phyloP scores from a whole-genome alignment of 257 asterid genomes.

The Osmanthus fragrans region DNA sequence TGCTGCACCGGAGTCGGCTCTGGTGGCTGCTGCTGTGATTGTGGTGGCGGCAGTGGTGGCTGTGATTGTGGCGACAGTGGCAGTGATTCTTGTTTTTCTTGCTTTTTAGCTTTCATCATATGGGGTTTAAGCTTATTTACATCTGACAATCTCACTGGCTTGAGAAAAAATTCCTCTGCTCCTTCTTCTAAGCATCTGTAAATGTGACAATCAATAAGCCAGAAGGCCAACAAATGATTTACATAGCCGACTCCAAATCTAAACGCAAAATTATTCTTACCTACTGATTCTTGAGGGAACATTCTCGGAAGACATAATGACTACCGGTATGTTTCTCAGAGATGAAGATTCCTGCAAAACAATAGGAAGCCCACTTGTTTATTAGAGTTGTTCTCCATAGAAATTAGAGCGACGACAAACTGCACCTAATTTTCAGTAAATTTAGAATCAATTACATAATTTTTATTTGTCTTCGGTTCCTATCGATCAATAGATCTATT shows the following conservation, averaged over 20 bases:
- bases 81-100: conserved; percentile 30
- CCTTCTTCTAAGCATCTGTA: conserved; percentile 94
- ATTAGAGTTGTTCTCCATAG: background rate
- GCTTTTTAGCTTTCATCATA: conserved; percentile 60
- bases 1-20: background rate
- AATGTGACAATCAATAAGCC: background rate
- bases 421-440: background rate
- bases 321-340: conserved; percentile 84
- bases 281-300: conserved; percentile 92
- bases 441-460: background rate
- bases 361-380: background rate
- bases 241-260: background rate
- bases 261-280: conserved; percentile 28
- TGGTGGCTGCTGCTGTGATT: background rate
- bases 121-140: conserved; percentile 81
- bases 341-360: conserved; percentile 78
- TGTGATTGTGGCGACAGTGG: background rate
- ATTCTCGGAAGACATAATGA: conserved; percentile 96
- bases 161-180: conserved; percentile 87
- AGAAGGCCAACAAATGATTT: no score
- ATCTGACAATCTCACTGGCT: conserved; percentile 88
- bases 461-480: no score
- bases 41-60: no score
- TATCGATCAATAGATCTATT: background rate
- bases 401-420: no score